phyloP scores from a whole-genome alignment of 768 basidiomycete species.

The Kwoniella mangroviensis region DNA sequence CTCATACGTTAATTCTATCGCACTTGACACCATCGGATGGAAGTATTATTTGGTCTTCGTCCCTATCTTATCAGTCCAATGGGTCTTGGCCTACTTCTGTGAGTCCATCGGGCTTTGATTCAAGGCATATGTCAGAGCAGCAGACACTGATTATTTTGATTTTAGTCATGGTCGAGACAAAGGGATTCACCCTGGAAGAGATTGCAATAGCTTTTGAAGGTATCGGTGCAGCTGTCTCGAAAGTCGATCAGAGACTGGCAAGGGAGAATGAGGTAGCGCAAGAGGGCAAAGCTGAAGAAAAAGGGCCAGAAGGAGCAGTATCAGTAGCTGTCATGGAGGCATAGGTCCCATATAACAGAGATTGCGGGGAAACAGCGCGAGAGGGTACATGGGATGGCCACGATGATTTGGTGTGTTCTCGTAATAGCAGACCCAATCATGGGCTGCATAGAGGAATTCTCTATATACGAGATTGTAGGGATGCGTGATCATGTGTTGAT shows the following conservation, averaged over 20 bases:
- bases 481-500: no score
- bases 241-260: conserved; percentile 5
- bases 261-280: background rate
- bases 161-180: conserved; percentile 39
- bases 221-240: conserved; percentile 21
- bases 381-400: no score
- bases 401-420: no score
- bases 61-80: conserved; percentile 39
- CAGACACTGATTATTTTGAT: background rate
- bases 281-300: background rate
- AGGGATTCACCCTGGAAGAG: conserved; percentile 50
- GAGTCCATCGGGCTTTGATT: conserved; percentile 13
- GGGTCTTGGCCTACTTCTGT: conserved; percentile 39
- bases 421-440: no score
- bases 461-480: no score
- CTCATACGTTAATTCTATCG: conserved; percentile 33
- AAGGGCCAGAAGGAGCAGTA: background rate
- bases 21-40: conserved; percentile 21
- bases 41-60: conserved; percentile 50
- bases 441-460: no score
- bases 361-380: no score
- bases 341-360: background rate
- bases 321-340: background rate
- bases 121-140: background rate
- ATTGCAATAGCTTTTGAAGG: conserved; percentile 44